phyloP scores from a whole-genome alignment of 169 alveolate genomes.

The Fabrea salina region DNA sequence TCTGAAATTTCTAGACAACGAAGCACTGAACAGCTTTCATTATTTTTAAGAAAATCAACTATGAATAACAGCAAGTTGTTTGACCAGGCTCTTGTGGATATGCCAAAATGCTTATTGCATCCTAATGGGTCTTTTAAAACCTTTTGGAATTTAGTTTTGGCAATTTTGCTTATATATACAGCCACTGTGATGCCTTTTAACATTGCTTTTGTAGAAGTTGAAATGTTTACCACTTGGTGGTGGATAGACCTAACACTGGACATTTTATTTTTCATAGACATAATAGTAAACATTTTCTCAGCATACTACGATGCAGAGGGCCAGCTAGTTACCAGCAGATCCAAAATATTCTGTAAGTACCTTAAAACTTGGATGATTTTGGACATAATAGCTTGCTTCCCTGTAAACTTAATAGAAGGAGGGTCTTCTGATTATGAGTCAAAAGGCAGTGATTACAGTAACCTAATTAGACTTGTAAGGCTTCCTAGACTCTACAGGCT shows the following conservation, averaged over 20 bases:
- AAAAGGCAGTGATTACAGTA: neutral
- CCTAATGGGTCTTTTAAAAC: slow-evolving; percentile 33
- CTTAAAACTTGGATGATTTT: slow-evolving; percentile 45
- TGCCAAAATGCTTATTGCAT: neutral
- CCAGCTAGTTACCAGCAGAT: neutral
- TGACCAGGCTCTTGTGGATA: no score
- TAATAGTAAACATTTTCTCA: neutral
- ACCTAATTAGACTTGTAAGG: neutral
- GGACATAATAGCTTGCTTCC: slow-evolving; percentile 48
- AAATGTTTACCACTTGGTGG: neutral
- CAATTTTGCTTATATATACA: neutral
- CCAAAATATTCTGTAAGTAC: slow-evolving; percentile 33
- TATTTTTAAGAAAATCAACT: no score
- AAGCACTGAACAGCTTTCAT: neutral
- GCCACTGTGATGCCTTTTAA: slow-evolving; percentile 29
- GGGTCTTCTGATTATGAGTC: neutral
- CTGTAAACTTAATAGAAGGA: slow-evolving; percentile 14
- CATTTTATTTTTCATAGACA: slow-evolving; percentile 9
- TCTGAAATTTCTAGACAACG: neutral
- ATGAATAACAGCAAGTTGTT: no score
- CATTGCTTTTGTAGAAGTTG: slow-evolving; percentile 5
- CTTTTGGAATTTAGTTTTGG: slow-evolving; percentile 7
- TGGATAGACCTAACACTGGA: neutral
- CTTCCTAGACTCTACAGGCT: slow-evolving; percentile 31
- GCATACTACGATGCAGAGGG: slow-evolving; percentile 22